Conservation (phyloP, 306 rosid genomes). For the Fragaria ananassa region DNA sequence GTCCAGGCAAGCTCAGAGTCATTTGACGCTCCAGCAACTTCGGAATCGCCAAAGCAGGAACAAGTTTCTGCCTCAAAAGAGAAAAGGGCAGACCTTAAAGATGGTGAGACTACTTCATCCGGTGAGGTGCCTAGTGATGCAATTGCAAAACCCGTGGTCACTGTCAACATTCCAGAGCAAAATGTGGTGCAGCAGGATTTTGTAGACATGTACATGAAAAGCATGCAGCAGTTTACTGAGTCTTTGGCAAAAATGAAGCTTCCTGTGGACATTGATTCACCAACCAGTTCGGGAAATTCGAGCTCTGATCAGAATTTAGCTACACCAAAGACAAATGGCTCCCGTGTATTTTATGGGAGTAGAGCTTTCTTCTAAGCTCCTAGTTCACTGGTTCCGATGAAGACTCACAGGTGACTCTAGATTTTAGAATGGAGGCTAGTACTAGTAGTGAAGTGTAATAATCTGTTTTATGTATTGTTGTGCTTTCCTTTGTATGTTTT, state of each 20-base stretch:
- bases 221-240: slow-evolving; percentile 97
- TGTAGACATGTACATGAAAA: slow-evolving; percentile 95
- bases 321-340: slow-evolving; percentile 46
- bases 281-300: slow-evolving; percentile 71
- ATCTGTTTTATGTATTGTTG: slow-evolving; percentile 46
- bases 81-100: slow-evolving; percentile 41
- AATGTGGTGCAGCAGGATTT: slow-evolving; percentile 88
- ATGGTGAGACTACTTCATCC: slow-evolving; percentile 56
- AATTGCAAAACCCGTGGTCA: slow-evolving; percentile 44
- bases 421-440: slow-evolving; percentile 46
- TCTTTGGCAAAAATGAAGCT: slow-evolving; percentile 96
- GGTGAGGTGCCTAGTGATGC: slow-evolving; percentile 42
- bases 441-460: slow-evolving; percentile 51
- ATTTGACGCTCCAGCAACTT: slow-evolving; percentile 36
- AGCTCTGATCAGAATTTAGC: slow-evolving; percentile 63
- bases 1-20: slow-evolving; percentile 51
- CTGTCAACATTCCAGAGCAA: slow-evolving; percentile 59
- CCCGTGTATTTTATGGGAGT: slow-evolving; percentile 92
- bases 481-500: slow-evolving; percentile 41
- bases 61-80: slow-evolving; percentile 40
- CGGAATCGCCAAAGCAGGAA: slow-evolving; percentile 38
- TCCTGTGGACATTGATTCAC: slow-evolving; percentile 73
- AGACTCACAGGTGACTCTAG: slow-evolving; percentile 50
- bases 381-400: slow-evolving; percentile 37
- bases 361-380: slow-evolving; percentile 83